These are phyloP conservation scores for Penicillium paradoxum DNA, from an alignment of 495 filamentous ascomycete species.

Conservation along the genomic window DNA sequence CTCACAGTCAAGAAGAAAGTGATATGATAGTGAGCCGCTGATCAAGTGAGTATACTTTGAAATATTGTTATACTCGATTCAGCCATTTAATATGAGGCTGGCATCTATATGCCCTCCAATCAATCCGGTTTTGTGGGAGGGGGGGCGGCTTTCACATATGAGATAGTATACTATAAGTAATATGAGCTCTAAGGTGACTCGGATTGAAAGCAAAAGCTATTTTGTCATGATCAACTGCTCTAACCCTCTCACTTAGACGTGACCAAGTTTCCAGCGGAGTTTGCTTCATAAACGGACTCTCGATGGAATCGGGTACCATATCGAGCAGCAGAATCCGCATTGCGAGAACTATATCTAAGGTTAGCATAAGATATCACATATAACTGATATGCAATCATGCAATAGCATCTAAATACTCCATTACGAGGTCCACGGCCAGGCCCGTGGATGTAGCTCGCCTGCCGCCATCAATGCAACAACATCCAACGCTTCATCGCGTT, in stretches of 20 bases:
- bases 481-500: slow-evolving; percentile 6
- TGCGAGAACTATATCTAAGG: background rate
- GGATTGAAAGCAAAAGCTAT: too few relatives aligned
- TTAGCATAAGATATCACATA: background rate
- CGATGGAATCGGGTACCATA: background rate
- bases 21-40: too few relatives aligned
- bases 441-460: background rate
- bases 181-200: background rate
- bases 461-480: background rate
- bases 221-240: too few relatives aligned
- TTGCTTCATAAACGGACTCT: too few relatives aligned
- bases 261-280: too few relatives aligned
- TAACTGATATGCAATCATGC: background rate
- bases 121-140: too few relatives aligned
- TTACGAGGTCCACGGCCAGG: background rate
- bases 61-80: too few relatives aligned
- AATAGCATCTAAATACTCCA: background rate
- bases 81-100: background rate
- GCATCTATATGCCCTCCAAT: background rate
- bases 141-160: too few relatives aligned
- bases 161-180: background rate
- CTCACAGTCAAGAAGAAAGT: too few relatives aligned
- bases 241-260: too few relatives aligned
- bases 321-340: background rate
- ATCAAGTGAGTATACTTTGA: too few relatives aligned